A percentile compares a stretch with the other conserved stretches of the same genome.
Conservation (phyloP, 164 flowering plant genomes). For the Tinospora cordifolia region DNA sequence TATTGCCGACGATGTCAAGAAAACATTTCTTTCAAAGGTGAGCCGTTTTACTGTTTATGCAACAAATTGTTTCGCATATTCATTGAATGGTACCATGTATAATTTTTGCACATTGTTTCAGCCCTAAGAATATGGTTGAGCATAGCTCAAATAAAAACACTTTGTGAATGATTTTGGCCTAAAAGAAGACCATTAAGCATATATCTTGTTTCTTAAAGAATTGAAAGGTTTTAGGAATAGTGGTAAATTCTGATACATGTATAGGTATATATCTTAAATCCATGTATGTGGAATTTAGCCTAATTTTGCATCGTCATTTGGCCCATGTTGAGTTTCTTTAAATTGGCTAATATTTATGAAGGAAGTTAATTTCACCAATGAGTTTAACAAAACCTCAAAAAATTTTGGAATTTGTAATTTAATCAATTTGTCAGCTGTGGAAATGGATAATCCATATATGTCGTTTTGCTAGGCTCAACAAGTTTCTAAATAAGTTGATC, state of each 20-base stretch:
- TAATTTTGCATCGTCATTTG: not conserved
- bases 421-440: not conserved
- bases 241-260: constrained; percentile 1
- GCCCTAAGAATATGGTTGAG: not conserved
- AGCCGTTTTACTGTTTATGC: constrained; percentile 5
- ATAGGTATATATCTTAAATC: not conserved
- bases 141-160: not conserved
- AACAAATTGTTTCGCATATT: not conserved
- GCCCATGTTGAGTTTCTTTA: not conserved
- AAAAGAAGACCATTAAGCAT: no score
- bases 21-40: constrained; percentile 58
- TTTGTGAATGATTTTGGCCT: not conserved
- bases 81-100: not conserved
- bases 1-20: constrained; percentile 75
- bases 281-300: not conserved
- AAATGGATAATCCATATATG: no score
- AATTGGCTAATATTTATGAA: not conserved
- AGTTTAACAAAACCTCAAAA: not conserved
- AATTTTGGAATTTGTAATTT: not conserved
- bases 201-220: no score
- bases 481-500: no score
- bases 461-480: no score
- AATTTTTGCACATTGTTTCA: not conserved
- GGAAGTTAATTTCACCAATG: not conserved
- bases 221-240: not conserved